Base-by-base conservation (phyloP, 441 rosid species). In the Populus hybrid region DNA sequence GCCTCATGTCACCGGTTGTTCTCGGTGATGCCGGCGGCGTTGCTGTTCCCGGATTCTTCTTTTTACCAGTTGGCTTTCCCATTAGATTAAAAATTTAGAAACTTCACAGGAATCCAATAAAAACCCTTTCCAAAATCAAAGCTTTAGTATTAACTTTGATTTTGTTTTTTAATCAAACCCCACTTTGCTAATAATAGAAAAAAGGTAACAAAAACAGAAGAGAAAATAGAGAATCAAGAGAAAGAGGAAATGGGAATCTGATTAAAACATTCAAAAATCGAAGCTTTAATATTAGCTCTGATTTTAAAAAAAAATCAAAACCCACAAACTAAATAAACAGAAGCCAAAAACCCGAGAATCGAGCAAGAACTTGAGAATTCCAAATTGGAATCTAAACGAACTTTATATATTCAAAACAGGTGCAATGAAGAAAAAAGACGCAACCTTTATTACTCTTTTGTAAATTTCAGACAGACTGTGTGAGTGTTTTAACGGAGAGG, bases 41-140 rank as follows among this genome's bases (percentile, higher is more conserved):
- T 70, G 86, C 83, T 28, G 88, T 80, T 34, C 18, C 82, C 34
- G 84, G 85, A 42, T 1, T 76, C 85, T 86, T 91, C 98, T 94
- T 95, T 89, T 88, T 93, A 76, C 93, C 99, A n/a, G 91, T 83
- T 6, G 99, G 98, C 84, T 95, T 95, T 69, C 99, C 99, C 99
- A 95, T 93, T 71, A 18, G 57, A 46, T 68, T 30, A 69, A 6
- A 19, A 57, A 32, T 59, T 71, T 26, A 53, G 64, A 36, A 36
- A 63, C 69, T 26, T 42, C 18, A n/a, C 11, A 57, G 63, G 77
- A 28, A 21, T 24, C 30, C 32, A 65, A 65, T 65, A 24, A 65
- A 65, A 65, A 65, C 23, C 35, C 69, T 65, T 23, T 9, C 10
- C 30, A 21, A 21, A 40, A 11, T 24, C 69, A 21, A 65, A 10